Evolutionary conservation across 768 basidiomycete species (phyloP), one percentile per base, ranked within the genome.

Genomic region (Suillus cothurnatus): DNA sequence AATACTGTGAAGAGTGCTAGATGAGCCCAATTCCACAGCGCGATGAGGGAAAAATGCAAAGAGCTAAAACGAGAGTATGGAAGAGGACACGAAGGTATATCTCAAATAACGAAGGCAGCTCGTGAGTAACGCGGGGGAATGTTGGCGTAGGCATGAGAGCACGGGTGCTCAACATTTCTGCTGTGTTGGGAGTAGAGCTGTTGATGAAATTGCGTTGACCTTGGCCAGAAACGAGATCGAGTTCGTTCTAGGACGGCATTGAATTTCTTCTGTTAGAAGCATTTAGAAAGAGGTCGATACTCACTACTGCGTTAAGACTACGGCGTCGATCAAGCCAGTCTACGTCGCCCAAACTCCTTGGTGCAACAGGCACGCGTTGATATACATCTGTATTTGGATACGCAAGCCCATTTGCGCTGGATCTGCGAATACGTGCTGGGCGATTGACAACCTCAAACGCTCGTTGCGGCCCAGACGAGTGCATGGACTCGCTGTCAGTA

Each of bases 311-410:
- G 71, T 86, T 88, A 36, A 90, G 77, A 72, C 88, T 92, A 64
- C 91, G 84, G 61, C 93, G 82, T 60, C 89, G 85, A 64, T 89
- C 84, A 39, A 93, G 79, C 93, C 93, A 94, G 72, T 91, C 91
- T 59, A 91, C 80, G 71, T 94, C 91, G 36, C 87, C 86, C 45
- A 92, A 78, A 66, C 84, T 87, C 64, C 86, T 80, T 36, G 85
- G 80, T 19, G 81, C 73, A 45, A 66, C 80, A 71, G 71, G 84
- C 70, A 74, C 78, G 71, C 73, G 81, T 67, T 71, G 88, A 81
- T 72, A 83, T 49, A 58, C 79, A 78, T 61, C 82, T 84, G 68
- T 87, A 81, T 66, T 78, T 72, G 71, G 73, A 53, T 76, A 79
- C 34, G 76, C 73, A 26, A 82, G 74, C 34, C 81, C 81, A 45